Evolutionary conservation across 2,329 filamentous ascomycete genomes (phyloP).

Genomic region (Verticillium alfalfae): DNA sequence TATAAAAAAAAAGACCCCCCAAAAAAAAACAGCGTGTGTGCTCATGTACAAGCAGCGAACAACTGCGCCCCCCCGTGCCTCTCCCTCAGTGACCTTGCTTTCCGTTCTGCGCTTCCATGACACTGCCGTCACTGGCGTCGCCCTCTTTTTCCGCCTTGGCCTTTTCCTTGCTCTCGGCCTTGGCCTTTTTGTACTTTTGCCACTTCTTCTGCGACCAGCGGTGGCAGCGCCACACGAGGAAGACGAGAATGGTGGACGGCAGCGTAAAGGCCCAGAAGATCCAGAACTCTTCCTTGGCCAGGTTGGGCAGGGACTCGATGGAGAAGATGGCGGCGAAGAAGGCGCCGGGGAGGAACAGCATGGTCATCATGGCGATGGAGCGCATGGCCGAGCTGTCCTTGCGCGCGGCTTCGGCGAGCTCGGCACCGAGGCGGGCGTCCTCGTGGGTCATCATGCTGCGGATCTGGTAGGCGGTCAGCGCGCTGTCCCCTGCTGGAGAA

Average conservation of each 20-base stretch:
- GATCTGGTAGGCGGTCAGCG: conserved; percentile 1
- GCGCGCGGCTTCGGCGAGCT: not conserved
- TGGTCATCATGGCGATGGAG: conserved; percentile 30
- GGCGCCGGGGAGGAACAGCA: conserved; percentile 32
- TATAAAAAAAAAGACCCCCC: too few species aligned
- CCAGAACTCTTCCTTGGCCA: not conserved
- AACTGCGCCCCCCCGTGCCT: not conserved
- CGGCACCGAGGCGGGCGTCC: conserved; percentile 5
- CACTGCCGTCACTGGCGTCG: not conserved
- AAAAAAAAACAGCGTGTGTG: too few species aligned
- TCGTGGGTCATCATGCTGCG: conserved; percentile 7
- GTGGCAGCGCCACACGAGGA: not conserved
- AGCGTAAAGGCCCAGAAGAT: not conserved
- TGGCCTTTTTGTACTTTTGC: not conserved
- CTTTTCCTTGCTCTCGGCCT: not conserved
- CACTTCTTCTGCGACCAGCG: not conserved
- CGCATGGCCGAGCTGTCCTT: conserved; percentile 23
- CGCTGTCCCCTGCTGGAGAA: not conserved
- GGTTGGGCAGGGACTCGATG: not conserved
- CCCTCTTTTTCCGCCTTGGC: not conserved
- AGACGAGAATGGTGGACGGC: not conserved
- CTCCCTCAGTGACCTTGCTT: not conserved
- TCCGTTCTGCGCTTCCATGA: not conserved
- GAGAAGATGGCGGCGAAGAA: conserved; percentile 27
- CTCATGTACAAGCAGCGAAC: too few species aligned